Evolutionary conservation across 305 asterid species (phyloP).

Genomic region (Solanum aculeatissimum): DNA sequence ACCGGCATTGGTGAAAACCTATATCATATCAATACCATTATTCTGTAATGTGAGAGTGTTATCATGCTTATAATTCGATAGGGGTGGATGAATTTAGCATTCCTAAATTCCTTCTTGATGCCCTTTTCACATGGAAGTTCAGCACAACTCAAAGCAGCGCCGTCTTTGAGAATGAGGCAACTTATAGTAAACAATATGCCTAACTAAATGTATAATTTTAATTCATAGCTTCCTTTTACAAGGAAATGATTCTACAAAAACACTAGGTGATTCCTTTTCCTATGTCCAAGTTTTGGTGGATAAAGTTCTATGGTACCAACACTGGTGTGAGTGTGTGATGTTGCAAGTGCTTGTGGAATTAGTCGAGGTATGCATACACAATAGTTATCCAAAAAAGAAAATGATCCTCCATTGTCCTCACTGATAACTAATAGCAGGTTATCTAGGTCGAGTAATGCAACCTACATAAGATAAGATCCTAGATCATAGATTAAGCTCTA

Average conservation of each 20-base stretch:
- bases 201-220: neutral
- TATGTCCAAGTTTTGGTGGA: neutral
- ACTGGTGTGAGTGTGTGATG: neutral
- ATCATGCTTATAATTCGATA: neutral
- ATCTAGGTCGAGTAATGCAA: neutral
- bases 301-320: neutral
- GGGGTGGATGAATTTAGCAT: neutral
- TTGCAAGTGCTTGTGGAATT: neutral
- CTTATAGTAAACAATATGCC: neutral
- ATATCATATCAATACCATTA: neutral
- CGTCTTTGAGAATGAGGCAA: neutral
- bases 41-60: neutral
- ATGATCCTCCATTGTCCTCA: neutral
- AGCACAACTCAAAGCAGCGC: neutral
- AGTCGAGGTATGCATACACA: neutral
- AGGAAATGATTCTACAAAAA: neutral
- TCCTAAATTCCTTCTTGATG: neutral
- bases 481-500: neutral
- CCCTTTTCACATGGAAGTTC: neutral
- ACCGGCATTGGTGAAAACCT: conserved; percentile 89
- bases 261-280: neutral
- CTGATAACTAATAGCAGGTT: neutral
- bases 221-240: neutral
- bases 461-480: neutral
- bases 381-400: neutral